Evolutionary conservation across 495 filamentous ascomycete genomes (phyloP), one percentile per base, ranked within the genome.

Genomic region (Penicillium desertorum): DNA sequence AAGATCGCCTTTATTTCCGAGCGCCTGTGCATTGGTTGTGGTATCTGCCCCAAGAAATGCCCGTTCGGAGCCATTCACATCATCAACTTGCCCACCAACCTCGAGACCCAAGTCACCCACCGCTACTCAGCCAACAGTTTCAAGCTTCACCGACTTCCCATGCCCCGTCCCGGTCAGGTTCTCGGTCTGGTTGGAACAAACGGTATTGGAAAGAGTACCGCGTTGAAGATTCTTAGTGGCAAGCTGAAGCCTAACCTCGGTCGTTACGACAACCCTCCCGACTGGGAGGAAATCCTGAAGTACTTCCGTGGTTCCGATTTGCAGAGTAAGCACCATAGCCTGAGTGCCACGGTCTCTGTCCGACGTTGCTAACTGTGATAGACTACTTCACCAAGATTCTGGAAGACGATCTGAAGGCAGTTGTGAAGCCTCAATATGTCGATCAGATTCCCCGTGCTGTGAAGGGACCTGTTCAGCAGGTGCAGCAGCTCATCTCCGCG

Each of bases 111-210:
- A 68, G 92, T 98, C 64, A 98, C 94, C 58, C 94, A 98, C 72
- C 90, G 95, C 73, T 98, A 98, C 76, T 93, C 92, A 12, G 93
- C 94, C 63, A 98, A 98, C 80, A 97, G 92, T 78, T 98, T 98
- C 83, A 98, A 98, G 81, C 86, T 98, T 57, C 94, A 98, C 74
- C 83, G 94, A 62, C 83, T 98, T 62, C 94, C 94, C 29, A 96
- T 92, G 78, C 94, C 94, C 44, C 85, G 94, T 42, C 94, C 94
- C 30, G 95, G 95, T 27, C 91, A 96, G 65, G 95, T 98, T n/a
- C 79, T 98, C 22, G 94, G 94, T 74, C 83, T 98, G 44, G 94
- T 98, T 19, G 94, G 94, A 67, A 97, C 93, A 51, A 98, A 98
- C 85, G 94, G 94, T 88, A 98, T 98, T 68, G 94, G 94, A 73